A percentile compares a stretch with the other conserved stretches of the same genome.
Conservation (phyloP, 2,329 filamentous ascomycete genomes). For the Davidsoniella australis region DNA sequence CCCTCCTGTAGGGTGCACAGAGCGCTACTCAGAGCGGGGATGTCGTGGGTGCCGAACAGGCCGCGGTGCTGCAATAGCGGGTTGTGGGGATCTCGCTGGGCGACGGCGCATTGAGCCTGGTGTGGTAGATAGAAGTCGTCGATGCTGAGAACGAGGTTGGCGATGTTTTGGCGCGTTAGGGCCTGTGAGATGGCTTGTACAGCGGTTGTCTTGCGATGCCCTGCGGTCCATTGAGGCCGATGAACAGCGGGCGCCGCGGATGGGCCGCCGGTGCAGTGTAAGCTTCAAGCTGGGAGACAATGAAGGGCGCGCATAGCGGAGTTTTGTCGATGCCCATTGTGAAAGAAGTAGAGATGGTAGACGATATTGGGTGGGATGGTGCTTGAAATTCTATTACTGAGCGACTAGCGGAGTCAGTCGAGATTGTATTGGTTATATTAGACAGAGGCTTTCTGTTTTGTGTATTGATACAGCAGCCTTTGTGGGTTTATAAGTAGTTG, state of each 20-base stretch:
- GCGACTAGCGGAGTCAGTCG: not conserved
- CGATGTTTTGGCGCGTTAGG: constrained; percentile 37
- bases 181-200: constrained; percentile 48
- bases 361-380: not conserved
- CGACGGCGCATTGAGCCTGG: constrained; percentile 46
- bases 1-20: constrained; percentile 40
- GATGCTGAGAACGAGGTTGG: constrained; percentile 56
- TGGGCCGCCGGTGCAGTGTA: constrained; percentile 9
- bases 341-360: not conserved
- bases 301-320: constrained; percentile 60
- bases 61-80: constrained; percentile 65
- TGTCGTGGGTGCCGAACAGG: constrained; percentile 70
- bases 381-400: not conserved
- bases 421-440: not conserved
- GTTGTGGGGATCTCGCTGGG: constrained; percentile 49
- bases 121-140: constrained; percentile 81
- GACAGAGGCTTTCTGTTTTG: too few species aligned
- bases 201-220: constrained; percentile 81
- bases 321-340: constrained; percentile 60
- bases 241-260: constrained; percentile 50
- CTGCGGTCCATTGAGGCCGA: constrained; percentile 83
- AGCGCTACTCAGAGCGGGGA: constrained; percentile 29
- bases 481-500: too few species aligned
- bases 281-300: constrained; percentile 36
- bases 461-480: too few species aligned